These are phyloP conservation scores for Sugiyamaella smithiae DNA, from an alignment of 805 yeast species.

Conservation along the genomic window DNA sequence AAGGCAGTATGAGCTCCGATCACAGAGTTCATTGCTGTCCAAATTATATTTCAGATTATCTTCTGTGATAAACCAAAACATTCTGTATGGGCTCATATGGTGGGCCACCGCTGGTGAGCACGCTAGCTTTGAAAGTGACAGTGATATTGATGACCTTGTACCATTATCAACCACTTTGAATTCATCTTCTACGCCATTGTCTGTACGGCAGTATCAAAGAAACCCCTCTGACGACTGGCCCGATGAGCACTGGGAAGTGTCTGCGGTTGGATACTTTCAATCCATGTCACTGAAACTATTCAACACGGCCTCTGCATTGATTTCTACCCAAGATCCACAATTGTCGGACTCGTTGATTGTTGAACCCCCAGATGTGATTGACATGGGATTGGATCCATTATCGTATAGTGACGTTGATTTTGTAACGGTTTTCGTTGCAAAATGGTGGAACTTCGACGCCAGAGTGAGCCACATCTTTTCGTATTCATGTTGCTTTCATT, in stretches of 20 bases:
- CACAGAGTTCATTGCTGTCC: slow-evolving; percentile 4
- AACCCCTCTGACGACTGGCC: background rate
- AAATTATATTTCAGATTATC: background rate
- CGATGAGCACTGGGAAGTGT: slow-evolving; percentile 23
- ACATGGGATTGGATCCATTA: slow-evolving; percentile 60
- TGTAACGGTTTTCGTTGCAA: slow-evolving; percentile 39
- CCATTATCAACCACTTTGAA: background rate
- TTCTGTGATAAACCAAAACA: slow-evolving; percentile 13
- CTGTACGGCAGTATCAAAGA: slow-evolving; percentile 2
- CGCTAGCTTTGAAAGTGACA: slow-evolving; percentile 40
- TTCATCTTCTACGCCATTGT: background rate
- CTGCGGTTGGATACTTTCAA: slow-evolving; percentile 52
- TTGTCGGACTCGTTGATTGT: slow-evolving; percentile 21
- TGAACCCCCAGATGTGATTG: slow-evolving; percentile 47
- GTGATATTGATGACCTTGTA: slow-evolving; percentile 34
- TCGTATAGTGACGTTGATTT: slow-evolving; percentile 46
- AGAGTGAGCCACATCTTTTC: slow-evolving; percentile 31
- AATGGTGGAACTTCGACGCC: slow-evolving; percentile 51
- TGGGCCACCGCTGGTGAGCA: slow-evolving; percentile 84
- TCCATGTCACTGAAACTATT: slow-evolving; percentile 45
- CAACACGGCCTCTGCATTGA: slow-evolving; percentile 38
- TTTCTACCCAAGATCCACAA: slow-evolving; percentile 33
- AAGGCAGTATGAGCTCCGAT: background rate
- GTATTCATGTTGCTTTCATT: slow-evolving; percentile 29
- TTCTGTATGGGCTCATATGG: slow-evolving; percentile 60